Base-by-base conservation (phyloP, 306 rosid species). In the Sicyos edulis region DNA sequence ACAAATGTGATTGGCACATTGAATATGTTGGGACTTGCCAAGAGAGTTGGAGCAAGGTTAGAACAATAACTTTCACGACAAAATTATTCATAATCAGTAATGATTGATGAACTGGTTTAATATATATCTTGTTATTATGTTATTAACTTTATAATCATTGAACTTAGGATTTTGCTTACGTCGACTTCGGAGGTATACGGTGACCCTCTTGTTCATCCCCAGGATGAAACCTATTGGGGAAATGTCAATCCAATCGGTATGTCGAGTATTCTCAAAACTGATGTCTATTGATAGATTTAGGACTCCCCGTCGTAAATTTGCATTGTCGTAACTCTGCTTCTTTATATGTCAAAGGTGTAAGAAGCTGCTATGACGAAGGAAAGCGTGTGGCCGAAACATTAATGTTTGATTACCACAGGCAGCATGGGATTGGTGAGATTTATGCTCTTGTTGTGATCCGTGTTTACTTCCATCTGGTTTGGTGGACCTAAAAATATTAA, bases 361-460 rank as follows among this genome's bases (percentile, higher is more conserved):
- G 99, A 78, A 93, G 99, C 81, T 93, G 99, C 83, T 93, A 93
- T 58, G 99, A 93, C 13, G 96, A 95, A 82, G 97, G 99, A 72
- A 95, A 95, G 79, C 97, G 97, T 76, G 99, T 95, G 74, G 97
- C 97, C 24, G 97, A 95, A 83, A 91, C 97, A 26, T 81, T 95
- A 86, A 91, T 95, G 97, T 95, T 91, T 80, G 99, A 95, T 80
- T 95, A 91, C 81, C 99, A 95, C 49, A 91, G 97, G 86, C 99
- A 93, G 83, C 99, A 93, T 72, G 99, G 96, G 61, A 61, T 93
- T 50, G 96, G 99, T 93, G 61, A 80, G 78, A 49, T 49, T 26
- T 47, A 50, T 47, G 56, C 7, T n/a, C 14, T 9, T 7, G 2
- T 4, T 10, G 2, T 57, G 42, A 22, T 73, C 42, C 51, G 20